These are phyloP conservation scores for Solanum aculeatissimum DNA, from an alignment of 305 asterid genomes.

Conservation along the genomic window DNA sequence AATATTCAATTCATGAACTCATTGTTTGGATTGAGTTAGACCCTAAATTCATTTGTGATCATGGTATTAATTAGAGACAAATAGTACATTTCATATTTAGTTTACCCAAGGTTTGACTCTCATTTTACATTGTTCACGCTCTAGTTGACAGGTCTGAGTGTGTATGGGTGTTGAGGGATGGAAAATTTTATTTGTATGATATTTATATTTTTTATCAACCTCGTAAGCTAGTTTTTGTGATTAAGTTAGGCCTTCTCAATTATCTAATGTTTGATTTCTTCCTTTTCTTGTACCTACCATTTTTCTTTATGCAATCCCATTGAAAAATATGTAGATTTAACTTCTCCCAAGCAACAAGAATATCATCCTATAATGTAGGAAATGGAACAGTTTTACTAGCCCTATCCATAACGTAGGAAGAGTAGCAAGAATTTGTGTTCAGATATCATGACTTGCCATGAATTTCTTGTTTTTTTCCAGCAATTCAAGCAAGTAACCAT, in stretches of 20 bases:
- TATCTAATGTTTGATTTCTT: background rate
- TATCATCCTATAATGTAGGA: background rate
- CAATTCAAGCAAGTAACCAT: background rate
- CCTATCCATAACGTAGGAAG: background rate
- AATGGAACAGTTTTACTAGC: background rate
- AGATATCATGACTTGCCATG: background rate
- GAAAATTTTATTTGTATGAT: background rate
- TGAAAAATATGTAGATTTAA: background rate
- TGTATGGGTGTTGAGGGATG: background rate
- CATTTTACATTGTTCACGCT: background rate
- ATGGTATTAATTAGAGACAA: too few relatives aligned
- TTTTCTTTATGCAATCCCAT: background rate
- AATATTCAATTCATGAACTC: background rate
- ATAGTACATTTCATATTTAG: too few relatives aligned
- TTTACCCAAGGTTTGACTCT: too few relatives aligned
- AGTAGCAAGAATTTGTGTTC: background rate
- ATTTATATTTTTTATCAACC: background rate
- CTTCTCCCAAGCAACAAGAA: background rate
- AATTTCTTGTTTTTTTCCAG: background rate
- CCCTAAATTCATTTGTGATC: too few relatives aligned
- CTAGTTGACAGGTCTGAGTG: too few relatives aligned
- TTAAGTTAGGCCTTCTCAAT: background rate
- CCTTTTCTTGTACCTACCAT: background rate
- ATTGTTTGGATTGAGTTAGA: too few relatives aligned
- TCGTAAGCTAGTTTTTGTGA: background rate